Base-by-base conservation (phyloP, 2,329 filamentous ascomycete species). In the Fonsecaea erecta region DNA sequence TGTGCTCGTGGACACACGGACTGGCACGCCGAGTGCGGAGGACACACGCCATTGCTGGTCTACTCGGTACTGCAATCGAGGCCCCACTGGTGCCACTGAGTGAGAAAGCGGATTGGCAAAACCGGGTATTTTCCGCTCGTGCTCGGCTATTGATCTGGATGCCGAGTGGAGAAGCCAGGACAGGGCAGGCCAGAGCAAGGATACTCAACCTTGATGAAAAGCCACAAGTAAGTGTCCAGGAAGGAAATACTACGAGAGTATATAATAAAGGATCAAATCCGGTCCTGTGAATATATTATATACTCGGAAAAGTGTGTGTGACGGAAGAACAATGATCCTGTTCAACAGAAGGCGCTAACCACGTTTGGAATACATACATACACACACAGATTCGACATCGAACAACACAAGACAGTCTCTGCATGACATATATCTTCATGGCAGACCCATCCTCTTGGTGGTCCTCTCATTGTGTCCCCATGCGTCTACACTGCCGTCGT, bases 391-490 rank as follows among this genome's bases (percentile, higher is more conserved):
- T n/a, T n/a, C n/a, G n/a, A n/a, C 30, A 32, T 8, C 37, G 34
- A 28, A 7, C 37, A 58, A 26, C 14, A 24, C 37, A 26, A n/a
- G 14, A 52, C 51, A 30, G 51, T 52, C n/a, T n/a, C n/a, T n/a
- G n/a, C n/a, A n/a, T n/a, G n/a, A 52, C 24, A 52, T 30, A 1
- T 12, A 18, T n/a, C 21, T 46, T 65, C 59, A 73, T 14, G 71
- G 74, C 61, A 76, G 71, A n/a, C 74, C 74, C 60, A 71, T 69
- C 57, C 73, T 71, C 40, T 69, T 69, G 52, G 72, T 71, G 8
- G 66, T 74, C 48, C 62, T 65, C 68, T 76, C 74, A 71, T 82
- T 83, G 63, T 81, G 69, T 1, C 81, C 80, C 78, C 79, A 82
- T 40, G 78, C 79, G 21, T 73, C 71, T 11, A 61, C 64, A 64